Evolutionary conservation across 2,329 filamentous ascomycete species (phyloP), one percentile per base, ranked within the genome.

Genomic region (Cladorrhinum sp.): DNA sequence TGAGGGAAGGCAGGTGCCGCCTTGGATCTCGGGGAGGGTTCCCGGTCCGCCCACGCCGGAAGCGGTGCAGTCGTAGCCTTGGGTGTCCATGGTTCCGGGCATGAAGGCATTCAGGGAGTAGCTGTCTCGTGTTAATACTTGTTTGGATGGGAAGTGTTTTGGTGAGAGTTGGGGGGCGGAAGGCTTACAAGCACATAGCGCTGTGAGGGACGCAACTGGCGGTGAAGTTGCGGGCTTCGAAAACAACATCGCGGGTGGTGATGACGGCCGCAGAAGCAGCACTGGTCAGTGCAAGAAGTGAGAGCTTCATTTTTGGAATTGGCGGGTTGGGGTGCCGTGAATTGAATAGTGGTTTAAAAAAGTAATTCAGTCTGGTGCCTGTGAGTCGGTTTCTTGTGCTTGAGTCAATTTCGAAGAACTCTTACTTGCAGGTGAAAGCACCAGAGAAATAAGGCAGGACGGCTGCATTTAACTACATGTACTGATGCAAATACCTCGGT

Each of bases 301-400:
- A 61, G 50, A 61, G 49, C 49, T 61, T 61, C 59, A 61, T 61
- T 53, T 50, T 57, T 38, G 52, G 23, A 23, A n/a, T 60, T 58
- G 22, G 16, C 6, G 41, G 41, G 41, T 48, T 48, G 41, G n/a
- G n/a, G n/a, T n/a, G n/a, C n/a, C n/a, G n/a, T n/a, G n/a, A n/a
- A n/a, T n/a, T n/a, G n/a, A n/a, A n/a, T n/a, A n/a, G n/a, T n/a
- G n/a, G n/a, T n/a, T n/a, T n/a, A n/a, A n/a, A n/a, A n/a, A n/a
- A n/a, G n/a, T n/a, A n/a, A n/a, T n/a, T n/a, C n/a, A n/a, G n/a
- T n/a, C n/a, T n/a, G n/a, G n/a, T n/a, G n/a, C n/a, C n/a, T n/a
- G n/a, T n/a, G n/a, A n/a, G n/a, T n/a, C n/a, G n/a, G n/a, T n/a
- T n/a, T n/a, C n/a, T n/a, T n/a, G n/a, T n/a, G n/a, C n/a, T n/a